Evolutionary conservation across 306 rosid species (phyloP), one percentile per base, ranked within the genome.

Genomic region (Malus sylvestris): DNA sequence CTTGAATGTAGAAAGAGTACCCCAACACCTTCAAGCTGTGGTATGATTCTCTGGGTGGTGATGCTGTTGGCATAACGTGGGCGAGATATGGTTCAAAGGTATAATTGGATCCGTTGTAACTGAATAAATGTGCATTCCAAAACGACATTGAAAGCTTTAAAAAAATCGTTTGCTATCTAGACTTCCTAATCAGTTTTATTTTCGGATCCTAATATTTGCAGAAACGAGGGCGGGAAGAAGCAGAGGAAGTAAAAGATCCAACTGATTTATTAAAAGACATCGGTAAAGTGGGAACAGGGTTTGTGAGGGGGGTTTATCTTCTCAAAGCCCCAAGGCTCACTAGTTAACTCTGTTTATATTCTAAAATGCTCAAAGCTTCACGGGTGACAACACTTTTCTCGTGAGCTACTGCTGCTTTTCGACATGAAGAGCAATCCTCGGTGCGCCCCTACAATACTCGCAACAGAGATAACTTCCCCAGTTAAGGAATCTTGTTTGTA

Each of bases 1-100:
- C 53, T 33, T 79, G 55, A 72, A 59, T 77, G 81, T 73, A 93
- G 98, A 82, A 86, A 73, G 95, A 85, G 79, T 88, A 86, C 84
- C 78, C 92, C 20, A 45, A 85, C 81, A 73, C 82, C 40, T 88
- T 92, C 88, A 87, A 86, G 85, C 38, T 92, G 65, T 95, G 99
- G 99, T 89, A 90, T 70, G 99, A 95, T 90, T 88, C 88, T 82
- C 81, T 95, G 72, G 99, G 97, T 75, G 99, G 99, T 18, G 99
- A 95, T 71, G 93, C 88, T 32, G 82, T 95, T 71, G 99, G 99
- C 81, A 79, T 95, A 75, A 95, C 97, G 19, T 95, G 99, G 99
- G 78, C 83, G 20, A 74, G 81, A 25, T 18, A 9, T 77, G 40
- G 83, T 80, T 85, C 96, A 25, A 92, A 92, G 99, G 99, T 95